Evolutionary conservation across 306 rosid genomes (phyloP), one percentile per base, ranked within the genome.

Genomic region (Lotus japonicus): DNA sequence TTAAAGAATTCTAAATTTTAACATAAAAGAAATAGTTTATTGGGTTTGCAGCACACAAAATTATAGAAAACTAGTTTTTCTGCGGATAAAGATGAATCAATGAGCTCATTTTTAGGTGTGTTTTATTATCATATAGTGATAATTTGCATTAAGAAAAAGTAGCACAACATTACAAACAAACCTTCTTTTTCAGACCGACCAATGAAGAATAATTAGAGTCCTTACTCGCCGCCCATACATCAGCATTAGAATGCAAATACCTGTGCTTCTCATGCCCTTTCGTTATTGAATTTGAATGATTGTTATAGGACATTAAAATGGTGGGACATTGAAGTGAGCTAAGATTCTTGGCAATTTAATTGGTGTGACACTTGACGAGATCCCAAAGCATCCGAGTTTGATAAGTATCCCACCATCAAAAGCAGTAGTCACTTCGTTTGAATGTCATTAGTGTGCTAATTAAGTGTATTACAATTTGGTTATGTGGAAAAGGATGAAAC

Each of bases 121-220:
- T 58, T 26, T 7, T 45, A 9, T 41, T 59, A 68, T 39, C 80
- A 18, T 50, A 0, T 74, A 57, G 60, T 58, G 45, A 75, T 54
- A 2, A 76, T 67, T 64, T 39, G 72, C 62, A 26, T 35, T 43
- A 50, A 39, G 6, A 70, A 42, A 72, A 81, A 68, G 74, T 13
- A 35, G 61, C 70, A 43, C 15, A 62, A 63, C 23, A 58, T 35
- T 35, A 53, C 78, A 81, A 58, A 72, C 2, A 58, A 21, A 53
- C 14, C 45, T 33, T 50, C 80, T 11, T 70, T 60, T 80, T 80
- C 79, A 53, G 57, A 66, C 85, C 83, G 88, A 71, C 85, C 88
- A 57, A 16, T 21, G 55, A 38, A 49, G 68, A 52, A 71, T 66
- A 60, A 86, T 75, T 79, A 41, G 18, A 36, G 70, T 9, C 57